Evolutionary conservation across 2,329 filamentous ascomycete genomes (phyloP).

Genomic region (Diaporthe sp.): DNA sequence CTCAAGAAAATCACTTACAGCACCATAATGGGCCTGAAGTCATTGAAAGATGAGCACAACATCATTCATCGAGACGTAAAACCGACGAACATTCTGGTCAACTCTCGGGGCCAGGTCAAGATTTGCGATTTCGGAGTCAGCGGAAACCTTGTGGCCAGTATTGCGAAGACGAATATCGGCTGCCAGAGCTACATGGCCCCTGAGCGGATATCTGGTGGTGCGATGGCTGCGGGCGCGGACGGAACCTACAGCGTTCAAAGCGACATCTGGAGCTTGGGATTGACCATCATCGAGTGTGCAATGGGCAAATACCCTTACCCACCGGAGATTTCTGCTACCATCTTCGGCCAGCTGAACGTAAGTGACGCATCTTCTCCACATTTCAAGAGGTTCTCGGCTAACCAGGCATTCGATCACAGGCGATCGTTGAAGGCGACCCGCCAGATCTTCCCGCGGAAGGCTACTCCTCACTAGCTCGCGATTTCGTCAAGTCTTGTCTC

Average conservation of each 20-base stretch:
- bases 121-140: slow-evolving; percentile 99
- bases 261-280: slow-evolving; percentile 95
- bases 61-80: slow-evolving; percentile 99
- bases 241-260: slow-evolving; percentile 98
- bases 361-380: slow-evolving; percentile 56
- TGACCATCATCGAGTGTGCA: slow-evolving; percentile 96
- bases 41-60: slow-evolving; percentile 96
- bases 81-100: slow-evolving; percentile 97
- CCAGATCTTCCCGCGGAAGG: slow-evolving; percentile 84
- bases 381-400: slow-evolving; percentile 41
- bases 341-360: slow-evolving; percentile 96
- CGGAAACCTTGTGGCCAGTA: slow-evolving; percentile 95
- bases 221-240: slow-evolving; percentile 77
- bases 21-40: slow-evolving; percentile 91
- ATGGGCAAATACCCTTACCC: slow-evolving; percentile 96
- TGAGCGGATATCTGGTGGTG: slow-evolving; percentile 91
- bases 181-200: slow-evolving; percentile 99
- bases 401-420: slow-evolving; percentile 65
- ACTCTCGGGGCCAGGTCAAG: slow-evolving; percentile 91
- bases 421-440: slow-evolving; percentile 97
- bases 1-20: slow-evolving; percentile 91
- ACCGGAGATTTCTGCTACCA: slow-evolving; percentile 97
- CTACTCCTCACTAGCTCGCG: slow-evolving; percentile 83
- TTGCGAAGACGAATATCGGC: slow-evolving; percentile 98
- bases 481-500: slow-evolving; percentile 90